Evolutionary conservation across 805 yeast genomes (phyloP), one percentile per base, ranked within the genome.

Genomic region (Wickerhamiella vanderwaltii): DNA sequence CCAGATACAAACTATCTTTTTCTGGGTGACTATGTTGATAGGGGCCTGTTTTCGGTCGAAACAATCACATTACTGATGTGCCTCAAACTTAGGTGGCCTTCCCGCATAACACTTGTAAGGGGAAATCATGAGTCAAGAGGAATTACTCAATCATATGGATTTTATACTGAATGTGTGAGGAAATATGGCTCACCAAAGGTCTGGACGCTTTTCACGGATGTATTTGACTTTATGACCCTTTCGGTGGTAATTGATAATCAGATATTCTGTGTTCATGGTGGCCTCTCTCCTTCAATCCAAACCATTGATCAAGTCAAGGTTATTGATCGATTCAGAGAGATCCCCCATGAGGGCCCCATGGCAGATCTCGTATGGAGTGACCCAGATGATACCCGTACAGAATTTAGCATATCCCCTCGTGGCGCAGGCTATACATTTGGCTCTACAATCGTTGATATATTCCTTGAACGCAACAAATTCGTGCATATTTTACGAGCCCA

Each of bases 361-460:
- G 98, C 98, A 1, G 99, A 91, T 59, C 65, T 91, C 39, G 97
- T 91, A 15, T 91, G 99, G 99, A 79, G 91, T 17, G 99, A 91
- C 56, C 99, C 99, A 0, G 97, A 93, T 59, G 80, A 82, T 24
- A 83, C 80, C 43, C 67, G 66, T 40, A 61, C 60, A 3, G 94
- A 86, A 54, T 91, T 91, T 59, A 79, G 87, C 49, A 71, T 91
- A 16, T 77, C 87, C 23, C 94, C 98, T 1, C 63, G 99, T 53
- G 99, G 99, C 30, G 99, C 99, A 1, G 99, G 99, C 4, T 91
- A 88, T 60, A 83, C 91, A 17, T 91, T 91, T 66, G 98, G 98
- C 15, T 67, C 75, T 30, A 91, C 83, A 48, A 88, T 93, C 37
- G 95, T 86, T 40, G 79, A 80, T 57, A 82, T 84, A 54, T 91